Evolutionary conservation across 495 filamentous ascomycete genomes (phyloP), one percentile per base, ranked within the genome.

Genomic region (Penicillium longicatenatum): DNA sequence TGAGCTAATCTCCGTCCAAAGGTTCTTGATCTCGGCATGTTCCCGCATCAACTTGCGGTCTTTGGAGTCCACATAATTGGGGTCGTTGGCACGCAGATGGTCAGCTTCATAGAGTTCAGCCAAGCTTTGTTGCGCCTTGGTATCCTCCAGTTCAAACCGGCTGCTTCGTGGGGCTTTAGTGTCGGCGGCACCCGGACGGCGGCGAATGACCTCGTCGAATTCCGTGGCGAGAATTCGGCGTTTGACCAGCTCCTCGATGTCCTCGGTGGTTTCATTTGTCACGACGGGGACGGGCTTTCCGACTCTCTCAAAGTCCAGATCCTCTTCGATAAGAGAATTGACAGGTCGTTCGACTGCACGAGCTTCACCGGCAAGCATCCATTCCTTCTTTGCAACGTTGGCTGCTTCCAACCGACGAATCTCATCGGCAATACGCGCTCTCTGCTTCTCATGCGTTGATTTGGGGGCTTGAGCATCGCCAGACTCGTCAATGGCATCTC

Each of bases 71-170:
- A 91, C 83, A 64, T 92, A 96, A 19, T 82, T 82, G 2, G 92
- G 87, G 67, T 97, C 91, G 4, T 83, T 82, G 20, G 82, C 80
- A 61, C 89, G 86, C 49, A 92, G 79, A 71, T 97, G 91, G 46
- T 98, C 93, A 65, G 91, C 86, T 74, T 98, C 95, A 70, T 98
- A 98, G 47, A 96, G 81, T 67, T 98, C 93, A 1, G 92, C 94
- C 24, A 98, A 84, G 55, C 89, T 86, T 64, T 96, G 86, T 66
- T 89, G 85, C 6, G 88, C 83, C 75, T 97, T 98, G 56, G 82
- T 87, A 70, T 97, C 92, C 53, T 93, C 89, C 11, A 98, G 75
- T 61, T 96, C 92, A 57, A 94, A 84, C 17, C 76, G 69, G 0
- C 88, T 88, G 60, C 91, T 79, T 22, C 86, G 82, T 12, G 86